Conservation (phyloP, 1,284 basidiomycete genomes). For the Phylloporus sp. region DNA sequence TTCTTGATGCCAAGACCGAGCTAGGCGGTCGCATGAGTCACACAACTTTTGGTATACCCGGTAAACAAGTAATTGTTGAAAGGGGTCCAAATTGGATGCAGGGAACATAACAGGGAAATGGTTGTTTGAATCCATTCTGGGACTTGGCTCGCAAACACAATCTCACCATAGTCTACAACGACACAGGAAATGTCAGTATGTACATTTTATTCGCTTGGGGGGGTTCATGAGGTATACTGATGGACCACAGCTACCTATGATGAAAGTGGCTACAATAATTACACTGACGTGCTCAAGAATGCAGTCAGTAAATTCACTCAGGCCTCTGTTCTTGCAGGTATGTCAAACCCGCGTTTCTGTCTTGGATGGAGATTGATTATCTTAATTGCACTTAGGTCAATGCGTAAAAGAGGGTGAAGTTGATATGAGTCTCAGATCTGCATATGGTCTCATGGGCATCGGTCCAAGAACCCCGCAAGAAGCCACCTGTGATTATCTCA, state of each 20-base stretch:
- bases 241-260: conserved; percentile 49
- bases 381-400: too few species aligned
- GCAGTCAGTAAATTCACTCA: too few species aligned
- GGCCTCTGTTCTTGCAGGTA: too few species aligned
- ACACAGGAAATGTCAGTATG: conserved; percentile 56
- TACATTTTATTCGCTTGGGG: conserved; percentile 1
- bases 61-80: conserved; percentile 42
- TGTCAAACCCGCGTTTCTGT: not conserved
- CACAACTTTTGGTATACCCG: conserved; percentile 45
- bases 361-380: not conserved
- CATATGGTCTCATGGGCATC: conserved; percentile 13
- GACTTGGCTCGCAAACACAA: too few species aligned
- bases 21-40: conserved; percentile 66
- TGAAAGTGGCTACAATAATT: too few species aligned
- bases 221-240: conserved; percentile 2
- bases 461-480: conserved; percentile 16
- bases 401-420: too few species aligned
- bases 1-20: conserved; percentile 59
- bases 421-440: conserved; percentile 16
- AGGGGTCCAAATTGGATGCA: too few species aligned
- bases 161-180: conserved; percentile 50
- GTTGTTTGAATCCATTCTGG: too few species aligned
- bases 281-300: too few species aligned
- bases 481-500: conserved; percentile 13
- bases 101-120: too few species aligned